Conservation (phyloP, 176 grass and related monocot genomes). For the Triticum monococcum region DNA sequence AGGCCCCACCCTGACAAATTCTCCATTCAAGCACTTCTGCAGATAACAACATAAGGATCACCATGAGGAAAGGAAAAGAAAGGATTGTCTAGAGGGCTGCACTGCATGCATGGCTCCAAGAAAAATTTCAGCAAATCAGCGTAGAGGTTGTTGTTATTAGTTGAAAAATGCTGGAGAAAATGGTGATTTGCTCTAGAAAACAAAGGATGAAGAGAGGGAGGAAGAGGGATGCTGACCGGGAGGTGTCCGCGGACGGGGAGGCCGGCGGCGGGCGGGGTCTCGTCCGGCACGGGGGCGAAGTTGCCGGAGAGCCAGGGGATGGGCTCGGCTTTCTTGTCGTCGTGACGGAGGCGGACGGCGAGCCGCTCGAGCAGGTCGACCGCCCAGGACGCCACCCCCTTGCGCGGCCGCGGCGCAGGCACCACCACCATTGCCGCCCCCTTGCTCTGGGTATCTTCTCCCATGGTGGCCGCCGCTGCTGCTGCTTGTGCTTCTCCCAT, state of each 20-base stretch:
- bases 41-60: neutral
- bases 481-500: no score
- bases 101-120: neutral
- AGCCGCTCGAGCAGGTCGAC: slow-evolving; percentile 67
- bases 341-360: slow-evolving; percentile 59
- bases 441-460: slow-evolving; percentile 4
- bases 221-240: slow-evolving; percentile 36
- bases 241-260: slow-evolving; percentile 72
- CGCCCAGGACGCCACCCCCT: slow-evolving; percentile 58
- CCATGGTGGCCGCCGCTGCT: slow-evolving; percentile 37
- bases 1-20: slow-evolving; percentile 91
- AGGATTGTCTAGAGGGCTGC: neutral
- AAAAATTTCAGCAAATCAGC: neutral
- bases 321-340: slow-evolving; percentile 51
- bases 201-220: neutral
- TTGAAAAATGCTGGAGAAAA: neutral
- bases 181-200: neutral
- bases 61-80: neutral
- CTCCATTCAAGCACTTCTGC: slow-evolving; percentile 95
- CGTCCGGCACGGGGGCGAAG: slow-evolving; percentile 67
- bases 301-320: slow-evolving; percentile 87
- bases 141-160: neutral
- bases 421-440: slow-evolving; percentile 16
- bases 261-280: slow-evolving; percentile 69
- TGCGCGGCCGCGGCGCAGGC: slow-evolving; percentile 59